Evolutionary conservation across 2,329 filamentous ascomycete genomes (phyloP), one percentile per base, ranked within the genome.

Genomic region (Coniochaeta ligniaria): DNA sequence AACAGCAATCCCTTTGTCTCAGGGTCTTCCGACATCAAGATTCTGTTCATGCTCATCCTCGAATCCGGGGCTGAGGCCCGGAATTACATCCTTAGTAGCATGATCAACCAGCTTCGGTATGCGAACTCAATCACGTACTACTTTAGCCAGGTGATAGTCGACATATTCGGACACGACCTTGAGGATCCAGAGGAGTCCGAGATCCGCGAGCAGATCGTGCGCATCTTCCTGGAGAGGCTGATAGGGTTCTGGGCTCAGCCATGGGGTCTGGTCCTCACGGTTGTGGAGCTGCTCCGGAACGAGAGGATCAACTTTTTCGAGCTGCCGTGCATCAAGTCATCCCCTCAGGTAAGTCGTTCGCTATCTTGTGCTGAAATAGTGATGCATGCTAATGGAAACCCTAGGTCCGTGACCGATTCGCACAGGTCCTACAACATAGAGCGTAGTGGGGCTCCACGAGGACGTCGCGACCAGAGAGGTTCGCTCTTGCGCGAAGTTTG

Each of bases 221-320:
- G 94, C 55, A 87, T 97, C 26, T 79, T 99, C 54, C 80, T 97
- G 41, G 95, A 99, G 80, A 86, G 95, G 57, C 80, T 97, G 55
- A 85, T 96, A 62, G 90, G 92, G 24, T 92, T 91, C 73, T 92
- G 93, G 77, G 94, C 94, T 59, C 94, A 98, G 72, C 94, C 96
- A 20, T 98, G 94, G 94, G 96, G 96, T 14, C 78, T 99, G 50
- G 88, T 97, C 72, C 88, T 93, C 64, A 94, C 92, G 38, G 83
- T 96, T 63, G 78, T 95, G 64, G 95, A 98, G 77, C 83, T 99
- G 61, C 81, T 96, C 66, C 96, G 96, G 80, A 97, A 96, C 72
- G 88, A 90, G 59, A 91, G 87, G 71, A 96, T 94, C 74, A 87
- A 87, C 70, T 96, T 99, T 80, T 98, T 96, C 79, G 91, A 95